Conservation (phyloP, 192 early-diverging fungal genomes). For the Backusella parvicylindrica region DNA sequence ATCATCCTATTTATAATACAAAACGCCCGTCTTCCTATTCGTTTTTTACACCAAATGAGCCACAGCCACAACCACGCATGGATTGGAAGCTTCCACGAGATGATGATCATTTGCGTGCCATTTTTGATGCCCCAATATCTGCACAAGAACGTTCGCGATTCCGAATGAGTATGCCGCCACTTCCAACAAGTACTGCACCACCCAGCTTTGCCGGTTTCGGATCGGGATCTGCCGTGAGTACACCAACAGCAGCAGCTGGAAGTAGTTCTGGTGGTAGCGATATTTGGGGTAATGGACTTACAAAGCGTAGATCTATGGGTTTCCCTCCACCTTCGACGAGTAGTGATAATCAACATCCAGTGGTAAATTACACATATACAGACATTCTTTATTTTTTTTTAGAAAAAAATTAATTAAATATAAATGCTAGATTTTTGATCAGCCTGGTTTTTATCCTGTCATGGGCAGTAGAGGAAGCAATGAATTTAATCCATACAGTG, state of each 20-base stretch:
- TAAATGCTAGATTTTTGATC: conserved; percentile 1
- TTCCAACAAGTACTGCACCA: neutral
- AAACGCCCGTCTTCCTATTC: neutral
- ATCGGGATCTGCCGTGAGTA: neutral
- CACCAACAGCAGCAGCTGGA: neutral
- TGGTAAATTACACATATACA: neutral
- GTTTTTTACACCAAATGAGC: neutral
- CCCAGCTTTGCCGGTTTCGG: neutral
- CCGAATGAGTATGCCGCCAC: neutral
- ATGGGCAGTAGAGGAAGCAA: neutral
- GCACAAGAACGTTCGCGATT: neutral
- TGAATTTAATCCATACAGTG: conserved; percentile 8
- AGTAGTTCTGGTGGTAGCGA: neutral
- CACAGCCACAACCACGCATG: neutral
- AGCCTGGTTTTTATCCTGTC: neutral
- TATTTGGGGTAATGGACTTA: neutral
- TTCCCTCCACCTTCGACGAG: neutral
- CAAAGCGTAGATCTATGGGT: neutral
- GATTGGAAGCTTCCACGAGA: neutral
- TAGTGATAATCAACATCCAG: neutral
- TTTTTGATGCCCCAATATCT: conserved; percentile 10
- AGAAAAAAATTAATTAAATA: too few relatives aligned
- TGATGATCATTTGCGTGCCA: neutral
- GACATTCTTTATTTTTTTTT: too few relatives aligned
- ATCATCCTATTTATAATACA: neutral